Evolutionary conservation across 2,329 filamentous ascomycete species (phyloP), one percentile per base, ranked within the genome.

Genomic region (Alternaria brassicae): DNA sequence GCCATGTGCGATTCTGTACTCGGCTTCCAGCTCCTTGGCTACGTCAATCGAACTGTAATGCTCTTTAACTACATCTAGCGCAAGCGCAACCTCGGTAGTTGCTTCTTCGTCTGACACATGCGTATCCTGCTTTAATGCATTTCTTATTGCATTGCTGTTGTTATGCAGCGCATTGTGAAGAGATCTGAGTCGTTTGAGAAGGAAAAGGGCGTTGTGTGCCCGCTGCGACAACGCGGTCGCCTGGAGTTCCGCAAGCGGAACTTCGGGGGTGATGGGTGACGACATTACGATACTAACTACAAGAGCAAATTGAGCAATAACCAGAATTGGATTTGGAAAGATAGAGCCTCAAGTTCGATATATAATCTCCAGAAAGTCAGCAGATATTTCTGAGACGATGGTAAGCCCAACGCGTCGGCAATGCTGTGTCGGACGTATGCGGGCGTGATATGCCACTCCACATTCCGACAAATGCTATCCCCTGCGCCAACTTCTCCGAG

Each of bases 141-240:
- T 69, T 53, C 74, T 70, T 7, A 83, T 76, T 1, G 71, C 69
- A 6, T 70, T 59, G 23, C 70, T 70, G 19, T 80, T 76, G 3
- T 72, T 66, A 3, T 75, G 70, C 8, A 85, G 63, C 2, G 64
- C 63, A 23, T 78, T 70, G 60, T 82, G 80, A 0, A 85, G 75
- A 2, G 63, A 66, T 56, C 82, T 76, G 8, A 85, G 74, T 63
- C 85, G 79, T 32, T 77, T 76, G 64, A 82, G 81, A 10, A 80
- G 76, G 58, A 82, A 82, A 57, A 77, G 78, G n/a, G 80, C 63
- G 59, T 81, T 84, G 45, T 79, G 73, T 19, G 36, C 36, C n/a
- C 36, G 17, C 36, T 37, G 36, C 7, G 36, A 37, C 10, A 81
- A 78, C 10, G 80, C 77, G 8, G 81, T 79, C 5, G 78, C 77